phyloP scores from a whole-genome alignment of 129 eudicot species.

The Silybum marianum region DNA sequence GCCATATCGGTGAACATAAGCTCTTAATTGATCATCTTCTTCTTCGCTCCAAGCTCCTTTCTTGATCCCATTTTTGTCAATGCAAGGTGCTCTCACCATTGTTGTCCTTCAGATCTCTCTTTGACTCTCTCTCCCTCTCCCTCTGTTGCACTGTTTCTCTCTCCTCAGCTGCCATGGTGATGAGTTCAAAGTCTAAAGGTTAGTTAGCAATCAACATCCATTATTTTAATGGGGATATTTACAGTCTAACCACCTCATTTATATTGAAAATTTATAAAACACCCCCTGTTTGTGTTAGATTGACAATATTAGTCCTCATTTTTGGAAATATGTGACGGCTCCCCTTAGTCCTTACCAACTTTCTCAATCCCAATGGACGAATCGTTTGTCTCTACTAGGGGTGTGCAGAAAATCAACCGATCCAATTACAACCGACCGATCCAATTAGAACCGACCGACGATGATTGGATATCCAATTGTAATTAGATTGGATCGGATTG shows the following conservation, averaged over 20 bases:
- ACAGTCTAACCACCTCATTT: slow-evolving; percentile 35
- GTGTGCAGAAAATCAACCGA: too few species aligned
- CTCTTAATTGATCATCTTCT: slow-evolving; percentile 34
- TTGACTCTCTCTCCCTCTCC: slow-evolving; percentile 1
- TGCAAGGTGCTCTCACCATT: slow-evolving; percentile 44
- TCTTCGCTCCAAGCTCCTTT: slow-evolving; percentile 44
- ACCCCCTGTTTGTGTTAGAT: not conserved
- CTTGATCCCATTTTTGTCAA: slow-evolving; percentile 39
- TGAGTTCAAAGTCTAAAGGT: slow-evolving; percentile 35
- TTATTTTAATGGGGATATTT: slow-evolving; percentile 28
- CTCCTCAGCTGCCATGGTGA: slow-evolving; percentile 42
- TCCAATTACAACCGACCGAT: too few species aligned
- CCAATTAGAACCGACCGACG: too few species aligned
- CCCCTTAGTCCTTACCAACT: not conserved
- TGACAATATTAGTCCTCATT: not conserved
- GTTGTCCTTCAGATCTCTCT: slow-evolving; percentile 5
- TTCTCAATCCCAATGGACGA: not conserved
- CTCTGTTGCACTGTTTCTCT: slow-evolving; percentile 28
- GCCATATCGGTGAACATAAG: slow-evolving; percentile 35
- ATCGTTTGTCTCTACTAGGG: slow-evolving; percentile 4
- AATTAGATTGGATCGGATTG: too few species aligned
- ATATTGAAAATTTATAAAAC: not conserved
- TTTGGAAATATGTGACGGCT: slow-evolving; percentile 3
- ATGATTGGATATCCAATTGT: too few species aligned
- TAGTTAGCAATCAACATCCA: slow-evolving; percentile 46